Base-by-base conservation (phyloP, 148 eudicot genomes). In the Rhododendron molle region DNA sequence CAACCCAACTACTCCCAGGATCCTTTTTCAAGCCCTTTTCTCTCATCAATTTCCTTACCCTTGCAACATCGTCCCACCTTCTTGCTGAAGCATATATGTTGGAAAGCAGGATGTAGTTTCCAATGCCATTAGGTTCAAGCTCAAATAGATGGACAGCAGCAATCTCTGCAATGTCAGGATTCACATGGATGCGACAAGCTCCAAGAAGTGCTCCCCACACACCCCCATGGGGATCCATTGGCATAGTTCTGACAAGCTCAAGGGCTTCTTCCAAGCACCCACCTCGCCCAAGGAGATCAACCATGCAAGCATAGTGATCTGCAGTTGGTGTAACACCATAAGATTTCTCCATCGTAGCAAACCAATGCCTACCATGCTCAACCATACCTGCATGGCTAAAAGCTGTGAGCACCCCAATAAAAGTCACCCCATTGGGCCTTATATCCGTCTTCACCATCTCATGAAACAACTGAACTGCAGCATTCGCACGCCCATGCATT, bases 141-240 rank as follows among this genome's bases (percentile, higher is more conserved):
- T 89, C 88, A 82, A 93, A 92, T 46, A 93, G 79, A 88, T 86
- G 88, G 80, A 54, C 80, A 18, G 96, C 95, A n/a, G 94, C 94
- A 84, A 92, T 76, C 87, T 90, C 91, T 76, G 93, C 94, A 88
- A 92, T 84, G 69, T 91, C 96, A 46, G 94, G 91, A 76, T 92
- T 93, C n/a, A 85, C 87, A 89, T 93, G 90, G 78, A 91, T 90
- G 85, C 89, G 90, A 85, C 94, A 93, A 30, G 94, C 94, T 88
- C 94, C 96, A 76, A 93, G 93, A 28, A 93, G 81, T 26, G 93
- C 92, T 18, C 96, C 94, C 96, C 96, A 93, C 14, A 93, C 92
- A 15, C 91, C 92, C 43, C 88, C 92, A 80, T 90, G 86, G 76
- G 95, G 90, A 43, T 93, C 87, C 81, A 89, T 76, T 65, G 87